Evolutionary conservation across 768 basidiomycete genomes (phyloP).

Genomic region (Russula virescens): DNA sequence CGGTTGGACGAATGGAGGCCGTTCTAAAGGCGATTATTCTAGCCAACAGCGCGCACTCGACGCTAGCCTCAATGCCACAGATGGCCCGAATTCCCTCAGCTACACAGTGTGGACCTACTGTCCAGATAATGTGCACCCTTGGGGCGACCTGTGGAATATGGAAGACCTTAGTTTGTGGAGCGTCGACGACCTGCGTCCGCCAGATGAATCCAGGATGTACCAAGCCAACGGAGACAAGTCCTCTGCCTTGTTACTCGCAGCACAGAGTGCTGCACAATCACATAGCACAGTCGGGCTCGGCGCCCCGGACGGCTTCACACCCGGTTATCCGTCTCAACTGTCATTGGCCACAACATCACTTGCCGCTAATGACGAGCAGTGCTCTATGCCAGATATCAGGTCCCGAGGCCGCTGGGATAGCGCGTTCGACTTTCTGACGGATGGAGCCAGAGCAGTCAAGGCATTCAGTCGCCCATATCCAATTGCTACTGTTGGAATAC

Average conservation of each 20-base stretch:
- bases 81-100: constrained; percentile 68
- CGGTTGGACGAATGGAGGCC: constrained; percentile 64
- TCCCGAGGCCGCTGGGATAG: constrained; percentile 39
- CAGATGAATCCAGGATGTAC: constrained; percentile 27
- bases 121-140: constrained; percentile 72
- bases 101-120: constrained; percentile 91
- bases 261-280: constrained; percentile 23
- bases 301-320: neutral
- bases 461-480: constrained; percentile 89
- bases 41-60: constrained; percentile 81
- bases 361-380: constrained; percentile 22
- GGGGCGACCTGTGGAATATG: constrained; percentile 96
- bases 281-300: constrained; percentile 7
- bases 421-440: constrained; percentile 68
- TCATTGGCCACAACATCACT: constrained; percentile 34
- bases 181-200: constrained; percentile 52
- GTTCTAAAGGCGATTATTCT: constrained; percentile 68
- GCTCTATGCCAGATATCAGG: constrained; percentile 20
- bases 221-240: constrained; percentile 34
- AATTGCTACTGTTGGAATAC: constrained; percentile 61
- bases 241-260: constrained; percentile 36
- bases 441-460: constrained; percentile 77
- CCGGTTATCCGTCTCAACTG: constrained; percentile 32
- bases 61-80: constrained; percentile 71
- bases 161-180: constrained; percentile 93